Evolutionary conservation across 805 yeast genomes (phyloP), one percentile per base, ranked within the genome.

Genomic region (Myxozyma neotropica): DNA sequence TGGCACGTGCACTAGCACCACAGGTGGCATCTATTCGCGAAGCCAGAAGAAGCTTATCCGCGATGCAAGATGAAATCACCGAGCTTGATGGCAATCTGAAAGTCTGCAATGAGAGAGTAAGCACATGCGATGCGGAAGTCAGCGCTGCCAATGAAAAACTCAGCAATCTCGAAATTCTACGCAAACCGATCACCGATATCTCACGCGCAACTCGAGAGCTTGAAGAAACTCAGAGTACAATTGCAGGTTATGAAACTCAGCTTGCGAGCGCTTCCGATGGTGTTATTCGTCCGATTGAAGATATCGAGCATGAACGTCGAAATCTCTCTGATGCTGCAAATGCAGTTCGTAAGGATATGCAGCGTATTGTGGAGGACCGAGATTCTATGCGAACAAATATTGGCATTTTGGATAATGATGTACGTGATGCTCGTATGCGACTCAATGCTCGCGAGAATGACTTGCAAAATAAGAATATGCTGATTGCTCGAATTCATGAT

Each of bases 391-490:
- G 80, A 26, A 76, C 76, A 44, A 82, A 80, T 38, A 56, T 80
- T 21, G 74, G 76, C 6, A 71, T 75, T 13, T 64, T 84, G 23
- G 87, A 85, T 58, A 78, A 74, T 35, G 71, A 72, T 36, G 71
- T 84, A 13, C 83, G 83, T 58, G 88, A 85, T 65, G 77, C 79
- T 54, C 76, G 77, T 65, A 70, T 86, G 45, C 66, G 69, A 2
- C 80, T 88, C 26, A 81, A 83, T 64, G 78, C 80, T 45, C 69
- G 83, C 57, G 88, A 85, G 67, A 77, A 75, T 48, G 73, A 83
- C 4, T 73, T 83, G 31, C 69, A 78, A 47, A 87, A 84, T 57
- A 75, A 78, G 36, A 73, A 73, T 21, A 77, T 74, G 26, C 33
- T 63, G 42, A 33, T 17, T 10, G 43, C 47, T 4, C 52, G 66